phyloP scores from a whole-genome alignment of 805 yeast genomes.

The Schizosaccharomyces osmophilus region DNA sequence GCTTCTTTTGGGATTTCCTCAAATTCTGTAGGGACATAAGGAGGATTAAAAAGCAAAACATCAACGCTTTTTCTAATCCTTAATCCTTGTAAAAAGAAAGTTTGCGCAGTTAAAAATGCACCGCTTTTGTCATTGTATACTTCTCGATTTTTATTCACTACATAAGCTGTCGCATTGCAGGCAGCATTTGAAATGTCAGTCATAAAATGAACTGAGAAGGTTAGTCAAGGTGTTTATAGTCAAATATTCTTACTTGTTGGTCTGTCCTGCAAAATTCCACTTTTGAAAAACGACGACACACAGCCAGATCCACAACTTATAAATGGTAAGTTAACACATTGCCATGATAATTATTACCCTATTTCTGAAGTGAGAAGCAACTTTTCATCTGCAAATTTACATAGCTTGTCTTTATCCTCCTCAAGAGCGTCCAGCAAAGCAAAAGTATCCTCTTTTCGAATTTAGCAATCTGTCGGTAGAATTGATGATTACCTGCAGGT shows the following conservation, averaged over 20 bases:
- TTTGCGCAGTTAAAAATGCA: neutral
- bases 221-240: neutral
- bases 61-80: neutral
- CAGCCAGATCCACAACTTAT: slow-evolving; percentile 2
- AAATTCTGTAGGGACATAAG: neutral
- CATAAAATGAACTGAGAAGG: neutral
- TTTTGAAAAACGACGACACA: neutral
- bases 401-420: neutral
- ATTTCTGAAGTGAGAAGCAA: neutral
- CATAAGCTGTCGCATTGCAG: neutral
- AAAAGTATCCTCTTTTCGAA: slow-evolving; percentile 1
- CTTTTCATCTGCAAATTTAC: neutral
- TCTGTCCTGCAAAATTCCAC: neutral
- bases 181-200: neutral
- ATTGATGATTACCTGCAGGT: neutral
- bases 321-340: no score
- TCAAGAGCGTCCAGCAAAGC: slow-evolving; percentile 3
- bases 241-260: neutral
- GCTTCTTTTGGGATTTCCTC: neutral
- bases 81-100: neutral
- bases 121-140: neutral
- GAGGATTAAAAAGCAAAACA: slow-evolving; percentile 1
- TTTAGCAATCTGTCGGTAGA: neutral
- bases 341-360: neutral
- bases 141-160: neutral